Base-by-base conservation (phyloP, 768 basidiomycete genomes). In the Kwoniella dejecticola region DNA sequence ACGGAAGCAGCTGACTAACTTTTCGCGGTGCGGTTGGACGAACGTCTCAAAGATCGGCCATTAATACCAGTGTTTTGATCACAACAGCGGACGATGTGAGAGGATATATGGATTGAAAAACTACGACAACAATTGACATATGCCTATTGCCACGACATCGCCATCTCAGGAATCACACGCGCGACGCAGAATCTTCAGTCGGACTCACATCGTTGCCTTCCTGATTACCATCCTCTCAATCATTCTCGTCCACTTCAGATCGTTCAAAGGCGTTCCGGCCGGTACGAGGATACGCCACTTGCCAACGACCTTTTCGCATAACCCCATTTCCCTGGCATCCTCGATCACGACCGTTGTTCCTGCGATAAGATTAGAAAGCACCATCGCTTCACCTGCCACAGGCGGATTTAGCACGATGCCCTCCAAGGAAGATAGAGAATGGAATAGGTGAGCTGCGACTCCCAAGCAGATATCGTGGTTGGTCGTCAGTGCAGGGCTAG, bases 371-470 rank as follows among this genome's bases (percentile, higher is more conserved):
- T n/a, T n/a, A n/a, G n/a, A n/a, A n/a, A n/a, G n/a, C n/a, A n/a
- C n/a, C n/a, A n/a, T n/a, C n/a, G n/a, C n/a, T n/a, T n/a, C n/a
- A n/a, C n/a, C n/a, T n/a, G n/a, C n/a, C n/a, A n/a, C 45, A 52
- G 29, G 23, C 5, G 41, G 19, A 42, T 52, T 52, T 4, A 31
- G 17, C 24, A 60, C 58, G 17, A 60, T 60, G 58, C 58, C 58
- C 7, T 54, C 64, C 15, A 41, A 44, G 41, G 64, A 65, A 52
- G 45, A 56, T 27, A 52, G 48, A 57, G 58, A 56, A 52, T 65
- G 64, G 64, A 65, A 65, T 27, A 27, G 55, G 64, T 65, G 24
- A 26, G 63, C 57, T 26, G 13, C 6, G 0, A 12, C n/a, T 23
- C 7, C 3, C 27, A 31, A 17, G 13, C 8, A 10, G 30, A 2